Evolutionary conservation across 495 filamentous ascomycete species (phyloP), one percentile per base, ranked within the genome.

Genomic region (Penicillium samsonianum): DNA sequence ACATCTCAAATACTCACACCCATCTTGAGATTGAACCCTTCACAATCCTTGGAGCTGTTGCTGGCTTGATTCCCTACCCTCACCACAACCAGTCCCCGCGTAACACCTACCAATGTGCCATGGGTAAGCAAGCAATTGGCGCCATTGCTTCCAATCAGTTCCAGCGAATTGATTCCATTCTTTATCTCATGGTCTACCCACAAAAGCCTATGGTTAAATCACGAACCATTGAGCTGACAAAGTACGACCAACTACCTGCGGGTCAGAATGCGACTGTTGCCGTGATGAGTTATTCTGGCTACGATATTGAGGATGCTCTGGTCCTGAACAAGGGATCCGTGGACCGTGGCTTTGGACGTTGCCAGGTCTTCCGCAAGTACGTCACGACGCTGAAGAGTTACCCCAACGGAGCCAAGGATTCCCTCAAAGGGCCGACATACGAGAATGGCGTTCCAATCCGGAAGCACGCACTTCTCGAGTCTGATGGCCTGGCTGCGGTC

Each of bases 71-170:
- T 64, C 94, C 94, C 4, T 99, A 97, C 67, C 94, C 94, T 11
- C 95, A 99, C 74, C 94, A 99, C 78, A 99, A 99, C 72, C 94
- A 99, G 72, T 99, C 94, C 4, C 94, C 94, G 9, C 86, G 94
- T 77, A 99, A 99, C 69, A 99, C 94, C 8, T 99, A 99, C 67
- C 94, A 98, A 77, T 97, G 95, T 72, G 94, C 94, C 73, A 99
- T 99, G 94, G 94, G 94, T 80, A 99, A 99, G 75, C 94, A 99
- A 89, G 94, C 94, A 17, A 97, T 99, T 70, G 94, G 94, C 48
- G 91, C 93, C 19, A 96, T 98, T 69, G 92, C 93, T 12, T 91
- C 94, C 60, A 99, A 99, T 65, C 95, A 98, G 71, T 96, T 96
- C 76, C 84, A 89, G 57, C 87, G 94, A 22, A 94, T 99, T 69